Evolutionary conservation across 371 early-diverging fungal species (phyloP).

Genomic region (Cokeromyces recurvatus): DNA sequence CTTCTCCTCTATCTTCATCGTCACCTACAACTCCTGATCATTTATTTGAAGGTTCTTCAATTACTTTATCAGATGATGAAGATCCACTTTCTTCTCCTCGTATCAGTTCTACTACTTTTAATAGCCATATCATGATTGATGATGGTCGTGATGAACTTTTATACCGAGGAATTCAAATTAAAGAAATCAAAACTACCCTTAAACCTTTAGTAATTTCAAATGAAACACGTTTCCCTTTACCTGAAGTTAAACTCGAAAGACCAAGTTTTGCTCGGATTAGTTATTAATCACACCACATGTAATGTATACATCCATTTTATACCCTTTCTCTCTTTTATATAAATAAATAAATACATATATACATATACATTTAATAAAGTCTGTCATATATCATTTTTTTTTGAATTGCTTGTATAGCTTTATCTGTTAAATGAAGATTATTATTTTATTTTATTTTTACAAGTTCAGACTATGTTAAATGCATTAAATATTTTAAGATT

Average conservation of each 20-base stretch:
- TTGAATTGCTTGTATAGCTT: too few species aligned
- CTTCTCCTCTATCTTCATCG: neutral
- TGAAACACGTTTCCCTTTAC: conserved; percentile 36
- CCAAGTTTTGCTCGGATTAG: conserved; percentile 46
- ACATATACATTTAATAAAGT: too few species aligned
- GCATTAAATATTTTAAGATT: too few species aligned
- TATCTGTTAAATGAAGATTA: too few species aligned
- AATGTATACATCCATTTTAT: too few species aligned
- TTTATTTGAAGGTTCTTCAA: conserved; percentile 5
- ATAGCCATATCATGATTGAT: conserved; percentile 6
- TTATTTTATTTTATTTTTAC: too few species aligned
- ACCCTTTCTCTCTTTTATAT: too few species aligned
- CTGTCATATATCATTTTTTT: too few species aligned
- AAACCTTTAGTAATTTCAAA: conserved; percentile 46
- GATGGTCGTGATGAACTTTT: conserved; percentile 40
- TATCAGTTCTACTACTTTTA: neutral
- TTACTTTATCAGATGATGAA: neutral
- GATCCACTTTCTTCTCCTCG: conserved; percentile 6
- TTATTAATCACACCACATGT: conserved; percentile 21
- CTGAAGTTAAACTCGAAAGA: conserved; percentile 34
- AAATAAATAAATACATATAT: too few species aligned
- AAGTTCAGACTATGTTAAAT: too few species aligned
- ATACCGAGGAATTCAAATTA: conserved; percentile 47
- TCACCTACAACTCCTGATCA: conserved; percentile 2
- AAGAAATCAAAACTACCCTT: conserved; percentile 46